Base-by-base conservation (phyloP, 345 rosid genomes). In the Xanthoceras sorbifolium region DNA sequence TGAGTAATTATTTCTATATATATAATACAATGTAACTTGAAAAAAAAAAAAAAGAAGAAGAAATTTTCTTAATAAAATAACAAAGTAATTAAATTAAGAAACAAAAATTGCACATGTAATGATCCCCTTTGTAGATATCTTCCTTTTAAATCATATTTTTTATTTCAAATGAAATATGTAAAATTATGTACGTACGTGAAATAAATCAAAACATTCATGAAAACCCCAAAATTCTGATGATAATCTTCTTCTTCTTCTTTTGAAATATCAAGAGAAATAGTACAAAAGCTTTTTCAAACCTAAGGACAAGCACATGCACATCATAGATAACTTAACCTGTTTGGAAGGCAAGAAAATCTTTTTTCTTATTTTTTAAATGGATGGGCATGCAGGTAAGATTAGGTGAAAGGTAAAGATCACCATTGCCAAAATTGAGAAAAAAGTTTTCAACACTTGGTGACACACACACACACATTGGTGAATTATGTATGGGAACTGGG, bases 401-500 rank as follows among this genome's bases (percentile, higher is more conserved):
- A 50, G 72, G 38, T 69, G 32, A n/a, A 22, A 3, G 29, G 55
- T 46, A 46, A 14, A 29, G 28, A 42, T 69, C 23, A 9, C 38
- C 26, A 15, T 17, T 28, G 50, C 73, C 64, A 29, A 31, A 12
- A 22, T 4, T 26, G 4, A 28, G 9, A 50, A 34, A n/a, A 32
- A 57, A 34, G 36, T 34, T 28, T 48, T 48, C 22, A 46, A 31
- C 46, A 62, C 29, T 6, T 3, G 9, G n/a, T 72, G n/a, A n/a
- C n/a, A n/a, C n/a, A n/a, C n/a, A n/a, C n/a, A n/a, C 69, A 42
- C 42, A 40, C 20, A 20, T 20, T 18, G 28, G 57, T 31, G 70
- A 77, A 71, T 67, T 67, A 67, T 71, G 78, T 25, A 75, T 22
- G 67, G 63, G 72, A 72, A 75, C 75, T 75, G 82, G 82, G 79